Conservation (phyloP, 164 flowering plant genomes). For the Paratinospora sagittata region DNA sequence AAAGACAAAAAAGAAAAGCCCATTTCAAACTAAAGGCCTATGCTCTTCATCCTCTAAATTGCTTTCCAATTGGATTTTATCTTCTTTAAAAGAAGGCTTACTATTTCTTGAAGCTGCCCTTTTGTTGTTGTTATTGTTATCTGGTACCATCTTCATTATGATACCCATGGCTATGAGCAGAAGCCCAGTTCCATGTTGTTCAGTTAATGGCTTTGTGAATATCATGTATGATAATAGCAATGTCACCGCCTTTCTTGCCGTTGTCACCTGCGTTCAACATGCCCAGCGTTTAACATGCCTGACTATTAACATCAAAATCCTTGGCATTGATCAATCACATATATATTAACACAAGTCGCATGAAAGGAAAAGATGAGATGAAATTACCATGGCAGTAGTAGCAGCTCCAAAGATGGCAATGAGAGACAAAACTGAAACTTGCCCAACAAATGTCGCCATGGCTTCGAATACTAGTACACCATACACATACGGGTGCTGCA, state of each 20-base stretch:
- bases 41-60: conserved; percentile 33
- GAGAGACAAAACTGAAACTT: conserved; percentile 88
- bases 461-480: conserved; percentile 92
- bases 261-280: conserved; percentile 49
- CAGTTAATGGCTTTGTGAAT: conserved; percentile 92
- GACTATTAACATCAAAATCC: too few species aligned
- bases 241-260: conserved; percentile 91
- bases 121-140: conserved; percentile 23
- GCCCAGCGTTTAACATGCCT: too few species aligned
- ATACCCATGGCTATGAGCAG: conserved; percentile 86
- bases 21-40: conserved; percentile 38
- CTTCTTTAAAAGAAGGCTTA: conserved; percentile 11
- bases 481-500: conserved; percentile 89
- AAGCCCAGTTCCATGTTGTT: conserved; percentile 83
- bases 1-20: too few species aligned
- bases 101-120: not conserved
- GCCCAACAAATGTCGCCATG: conserved; percentile 92
- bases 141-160: conserved; percentile 70
- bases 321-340: too few species aligned
- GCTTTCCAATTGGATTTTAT: conserved; percentile 2
- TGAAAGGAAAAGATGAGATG: not conserved
- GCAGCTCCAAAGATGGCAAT: conserved; percentile 96
- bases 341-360: not conserved
- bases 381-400: conserved; percentile 87
- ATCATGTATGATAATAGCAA: conserved; percentile 74